Evolutionary conservation across 2,329 filamentous ascomycete species (phyloP), one percentile per base, ranked within the genome.

Genomic region (Paraphoma sp.): DNA sequence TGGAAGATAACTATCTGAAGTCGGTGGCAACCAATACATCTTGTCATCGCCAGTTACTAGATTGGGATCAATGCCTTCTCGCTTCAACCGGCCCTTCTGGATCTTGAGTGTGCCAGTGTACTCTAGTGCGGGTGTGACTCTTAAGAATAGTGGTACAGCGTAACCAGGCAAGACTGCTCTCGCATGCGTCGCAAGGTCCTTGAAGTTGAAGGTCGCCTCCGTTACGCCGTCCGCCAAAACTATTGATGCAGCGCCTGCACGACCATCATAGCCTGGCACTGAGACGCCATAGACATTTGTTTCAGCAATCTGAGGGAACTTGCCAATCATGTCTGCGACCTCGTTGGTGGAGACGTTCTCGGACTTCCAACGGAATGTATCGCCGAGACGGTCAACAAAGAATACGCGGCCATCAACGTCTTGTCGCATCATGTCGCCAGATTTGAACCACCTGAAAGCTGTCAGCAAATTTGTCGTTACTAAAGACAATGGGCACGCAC

Each of bases 291-390:
- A 81, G 6, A 79, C 79, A 45, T 78, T 81, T 9, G 76, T 71
- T 60, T 80, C 79, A 17, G 75, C 76, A 6, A 81, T 66, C 45
- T 79, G 74, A 1, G 74, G 68, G 49, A 73, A 78, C n/a, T 64
- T 63, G 30, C 78, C 77, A 1, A 81, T 48, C 38, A 77, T 72
- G 49, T 81, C 78, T 43, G 73, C 67, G 9, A 82, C 79, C 64
- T 82, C 79, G 46, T 75, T 78, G 5, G 80, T 81, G 1, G 79
- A 80, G 4, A 82, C 78, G 61, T 82, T 81, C 62, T 82, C 79
- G 3, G 77, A 77, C 56, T 76, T 79, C 76, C 76, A 78, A 48
- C 75, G 72, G 59, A 76, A 78, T 3, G 75, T 78, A 47, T 77
- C 75, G 48, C 75, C 75, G 6, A 77, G 62, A 42, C 75, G 70